A percentile compares a stretch with the other conserved stretches of the same genome.
These are phyloP conservation scores for Aegilops sharonensis DNA, from an alignment of 176 grass and related monocot species.

Conservation along the genomic window DNA sequence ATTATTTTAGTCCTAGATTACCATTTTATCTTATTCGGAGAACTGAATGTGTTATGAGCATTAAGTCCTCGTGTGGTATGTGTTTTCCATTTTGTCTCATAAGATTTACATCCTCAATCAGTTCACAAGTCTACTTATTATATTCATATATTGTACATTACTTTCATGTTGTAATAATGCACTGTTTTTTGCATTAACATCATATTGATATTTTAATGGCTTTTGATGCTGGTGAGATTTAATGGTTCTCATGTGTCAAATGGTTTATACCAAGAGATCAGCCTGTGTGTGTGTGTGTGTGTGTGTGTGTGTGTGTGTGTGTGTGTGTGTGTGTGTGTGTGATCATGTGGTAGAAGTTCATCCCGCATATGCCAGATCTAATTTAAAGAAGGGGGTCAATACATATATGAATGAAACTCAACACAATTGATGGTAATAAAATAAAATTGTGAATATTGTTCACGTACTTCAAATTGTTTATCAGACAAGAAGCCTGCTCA, in stretches of 20 bases:
- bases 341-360: no score
- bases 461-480: no score
- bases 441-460: no score
- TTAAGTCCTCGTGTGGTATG: neutral
- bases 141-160: neutral
- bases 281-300: no score
- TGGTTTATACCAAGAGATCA: neutral
- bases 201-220: neutral
- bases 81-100: neutral
- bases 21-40: neutral
- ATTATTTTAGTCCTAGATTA: neutral
- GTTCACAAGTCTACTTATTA: neutral
- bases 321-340: no score
- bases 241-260: slow-evolving; percentile 24
- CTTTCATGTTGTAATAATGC: neutral
- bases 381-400: no score
- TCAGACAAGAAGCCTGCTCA: no score
- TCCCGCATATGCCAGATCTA: no score
- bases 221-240: slow-evolving; percentile 34
- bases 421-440: no score
- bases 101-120: neutral
- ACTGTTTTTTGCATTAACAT: neutral
- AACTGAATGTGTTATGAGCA: neutral
- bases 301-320: no score
- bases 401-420: no score